Conservation (phyloP, 805 yeast species). For the Nakazawaea sp. region DNA sequence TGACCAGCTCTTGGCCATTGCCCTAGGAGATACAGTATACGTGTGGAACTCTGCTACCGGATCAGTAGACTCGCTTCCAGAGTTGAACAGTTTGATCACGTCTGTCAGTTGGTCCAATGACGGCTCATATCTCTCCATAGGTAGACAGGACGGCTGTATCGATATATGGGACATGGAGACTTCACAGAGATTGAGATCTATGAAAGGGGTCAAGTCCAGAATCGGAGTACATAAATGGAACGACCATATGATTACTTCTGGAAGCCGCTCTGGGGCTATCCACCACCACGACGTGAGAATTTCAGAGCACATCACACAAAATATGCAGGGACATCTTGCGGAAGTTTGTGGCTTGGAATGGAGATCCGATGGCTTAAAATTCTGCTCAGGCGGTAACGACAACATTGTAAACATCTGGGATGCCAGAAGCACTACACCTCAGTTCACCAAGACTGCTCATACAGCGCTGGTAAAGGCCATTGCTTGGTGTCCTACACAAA, state of each 20-base stretch:
- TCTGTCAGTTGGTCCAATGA: constrained; percentile 90
- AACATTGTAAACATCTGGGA: constrained; percentile 94
- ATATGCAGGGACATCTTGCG: constrained; percentile 64
- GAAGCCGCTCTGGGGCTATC: constrained; percentile 78
- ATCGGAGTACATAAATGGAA: constrained; percentile 85
- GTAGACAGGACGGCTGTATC: constrained; percentile 72
- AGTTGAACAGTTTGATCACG: constrained; percentile 50
- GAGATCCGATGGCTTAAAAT: constrained; percentile 74
- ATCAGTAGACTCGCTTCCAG: constrained; percentile 61
- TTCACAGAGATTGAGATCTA: constrained; percentile 65
- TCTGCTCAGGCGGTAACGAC: constrained; percentile 93
- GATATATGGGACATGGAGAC: constrained; percentile 94
- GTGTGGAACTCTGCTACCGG: constrained; percentile 91
- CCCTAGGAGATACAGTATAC: constrained; percentile 75
- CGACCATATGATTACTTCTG: constrained; percentile 75
- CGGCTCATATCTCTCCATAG: constrained; percentile 79
- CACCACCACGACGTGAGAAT: constrained; percentile 87
- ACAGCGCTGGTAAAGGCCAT: constrained; percentile 94
- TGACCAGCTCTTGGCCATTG: constrained; percentile 79
- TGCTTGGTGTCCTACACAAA: constrained; percentile 90
- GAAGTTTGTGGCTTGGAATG: constrained; percentile 92
- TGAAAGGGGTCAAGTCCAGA: constrained; percentile 69
- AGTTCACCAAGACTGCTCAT: constrained; percentile 71
- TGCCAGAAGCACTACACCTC: constrained; percentile 60
- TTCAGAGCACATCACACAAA: constrained; percentile 63